Base-by-base conservation (phyloP, 169 alveolate species). In the Plasmodium fragile region DNA sequence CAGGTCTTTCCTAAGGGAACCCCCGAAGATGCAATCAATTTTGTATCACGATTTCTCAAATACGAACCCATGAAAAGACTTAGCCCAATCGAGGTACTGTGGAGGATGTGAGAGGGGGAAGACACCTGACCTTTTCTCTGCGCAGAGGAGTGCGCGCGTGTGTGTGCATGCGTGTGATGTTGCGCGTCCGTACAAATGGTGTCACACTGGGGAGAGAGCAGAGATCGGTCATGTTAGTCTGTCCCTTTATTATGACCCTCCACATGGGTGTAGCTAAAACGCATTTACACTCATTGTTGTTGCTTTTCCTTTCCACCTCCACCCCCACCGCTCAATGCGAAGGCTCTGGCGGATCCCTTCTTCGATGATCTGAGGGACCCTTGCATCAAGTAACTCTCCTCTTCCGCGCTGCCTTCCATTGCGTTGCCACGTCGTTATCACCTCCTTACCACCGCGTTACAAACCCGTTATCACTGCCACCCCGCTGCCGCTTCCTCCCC, bases 311-410 rank as follows among this genome's bases (percentile, higher is more conserved):
- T 43, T 39, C 43, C 32, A 45, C 96, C 97, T 32, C 82, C 36
- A 1, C 36, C n/a, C n/a, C n/a, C n/a, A n/a, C n/a, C n/a, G n/a
- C n/a, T n/a, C n/a, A n/a, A n/a, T n/a, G 39, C 94, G 13, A 96
- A 98, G 92, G 98, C 98, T 34, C 93, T 99, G 92, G 97, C 98
- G 3, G 99, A 99, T 93, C 98, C 98, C 79, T 98, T 97, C 93
- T 99, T 98, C 92, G 99, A 98, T 81, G 99, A 98, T 65, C 93
- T 98, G 59, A 95, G 99, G 59, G 96, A 98, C 72, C 94, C 94
- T 4, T 45, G 83, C 81, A 92, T 92, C 93, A 80, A 82, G 94
- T 71, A 92, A 92, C 59, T 10, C 25, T 25, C 22, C 65, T 13
- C 22, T 28, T 77, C 6, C 25, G 30, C 32, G 6, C 34, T 32